Evolutionary conservation across 2,329 filamentous ascomycete genomes (phyloP), one percentile per base, ranked within the genome.

Genomic region (Paecilomyces fulvus): DNA sequence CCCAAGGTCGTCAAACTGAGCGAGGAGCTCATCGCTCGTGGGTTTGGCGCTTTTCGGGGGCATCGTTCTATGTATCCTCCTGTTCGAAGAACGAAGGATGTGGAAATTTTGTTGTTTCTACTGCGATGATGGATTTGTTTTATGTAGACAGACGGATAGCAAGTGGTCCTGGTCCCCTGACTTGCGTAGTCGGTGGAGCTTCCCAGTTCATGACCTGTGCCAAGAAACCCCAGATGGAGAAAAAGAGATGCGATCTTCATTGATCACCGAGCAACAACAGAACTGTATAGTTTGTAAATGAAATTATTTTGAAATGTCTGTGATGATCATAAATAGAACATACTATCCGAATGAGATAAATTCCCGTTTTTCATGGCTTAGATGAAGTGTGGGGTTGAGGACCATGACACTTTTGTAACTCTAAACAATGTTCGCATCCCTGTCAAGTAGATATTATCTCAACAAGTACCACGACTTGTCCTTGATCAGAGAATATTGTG

Each of bases 21-120:
- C 77, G 33, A 79, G 70, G 20, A 79, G 74, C 68, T 79, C 77
- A 58, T 79, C 77, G 55, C 70, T 76, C 7, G 76, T 78, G 5
- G 73, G 71, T 64, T 74, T 73, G 11, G 64, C 58, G 57, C 56
- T 61, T 62, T 74, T 74, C 11, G 70, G 67, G 54, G 66, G 67
- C 71, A 73, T 74, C 33, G 57, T 66, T 56, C 52, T 51, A 31
- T 28, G 28, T 58, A 53, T 59, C 33, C 14, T n/a, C n/a, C 12
- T 14, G 31, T n/a, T n/a, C 2, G 31, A 30, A 51, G 17, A 33
- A 20, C 17, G 30, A 55, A 52, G 30, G 50, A 53, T 31, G 25
- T 21, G 25, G 2, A 31, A 31, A 14, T 2, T 4, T 14, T 9
- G 30, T 31, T 31, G 30, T 31, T 14, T 31, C 30, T 31, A 31